Evolutionary conservation across 2,329 filamentous ascomycete species (phyloP).

Genomic region (Neurospora crassa): DNA sequence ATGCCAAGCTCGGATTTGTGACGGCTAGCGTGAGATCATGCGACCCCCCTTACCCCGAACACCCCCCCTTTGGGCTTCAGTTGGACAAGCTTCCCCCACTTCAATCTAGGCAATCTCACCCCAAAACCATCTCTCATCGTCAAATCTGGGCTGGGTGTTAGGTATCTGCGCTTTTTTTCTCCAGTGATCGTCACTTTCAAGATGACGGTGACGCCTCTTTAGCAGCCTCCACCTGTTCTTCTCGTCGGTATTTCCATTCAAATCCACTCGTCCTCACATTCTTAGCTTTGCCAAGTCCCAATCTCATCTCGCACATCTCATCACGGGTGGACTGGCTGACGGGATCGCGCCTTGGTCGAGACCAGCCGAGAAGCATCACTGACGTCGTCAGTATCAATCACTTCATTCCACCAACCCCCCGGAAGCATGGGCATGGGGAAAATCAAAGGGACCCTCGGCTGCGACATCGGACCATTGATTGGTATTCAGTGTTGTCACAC

Average conservation of each 20-base stretch:
- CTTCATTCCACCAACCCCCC: not conserved
- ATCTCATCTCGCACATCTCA: not conserved
- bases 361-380: not conserved
- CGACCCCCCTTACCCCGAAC: not conserved
- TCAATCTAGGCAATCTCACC: not conserved
- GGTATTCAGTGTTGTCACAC: not conserved
- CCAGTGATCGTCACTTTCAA: not conserved
- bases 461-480: not conserved
- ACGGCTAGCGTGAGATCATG: not conserved
- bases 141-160: not conserved
- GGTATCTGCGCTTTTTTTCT: not conserved
- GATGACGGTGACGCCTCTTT: not conserved
- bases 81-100: not conserved
- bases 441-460: not conserved
- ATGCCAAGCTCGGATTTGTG: not conserved
- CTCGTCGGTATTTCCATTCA: not conserved
- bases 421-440: not conserved
- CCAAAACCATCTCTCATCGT: not conserved
- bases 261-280: not conserved
- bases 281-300: not conserved
- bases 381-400: not conserved
- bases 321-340: not conserved
- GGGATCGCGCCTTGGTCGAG: not conserved
- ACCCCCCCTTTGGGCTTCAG: not conserved
- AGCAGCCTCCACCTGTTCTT: not conserved